Evolutionary conservation across 2,329 filamentous ascomycete genomes (phyloP).

Genomic region (Exserohilum rostratum): DNA sequence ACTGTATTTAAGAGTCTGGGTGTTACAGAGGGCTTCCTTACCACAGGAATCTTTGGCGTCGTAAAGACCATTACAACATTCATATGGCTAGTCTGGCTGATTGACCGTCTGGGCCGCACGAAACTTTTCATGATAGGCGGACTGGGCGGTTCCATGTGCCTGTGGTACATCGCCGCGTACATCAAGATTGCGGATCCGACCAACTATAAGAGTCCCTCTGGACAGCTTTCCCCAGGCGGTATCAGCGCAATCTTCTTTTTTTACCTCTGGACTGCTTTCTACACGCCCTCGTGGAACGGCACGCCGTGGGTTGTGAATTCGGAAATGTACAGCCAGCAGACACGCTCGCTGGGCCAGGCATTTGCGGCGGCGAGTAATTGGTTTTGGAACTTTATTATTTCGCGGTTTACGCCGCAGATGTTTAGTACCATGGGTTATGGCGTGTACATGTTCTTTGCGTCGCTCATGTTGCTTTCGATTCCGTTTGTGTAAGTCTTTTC

Average conservation of each 20-base stretch:
- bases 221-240: slow-evolving; percentile 54
- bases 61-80: slow-evolving; percentile 70
- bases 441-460: slow-evolving; percentile 57
- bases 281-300: slow-evolving; percentile 74
- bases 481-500: slow-evolving; percentile 32
- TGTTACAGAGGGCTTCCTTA: slow-evolving; percentile 66
- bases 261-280: slow-evolving; percentile 75
- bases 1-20: slow-evolving; percentile 72
- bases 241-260: slow-evolving; percentile 73
- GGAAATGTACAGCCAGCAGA: slow-evolving; percentile 77
- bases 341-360: slow-evolving; percentile 65
- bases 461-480: slow-evolving; percentile 53
- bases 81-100: slow-evolving; percentile 71
- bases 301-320: slow-evolving; percentile 76
- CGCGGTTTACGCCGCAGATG: slow-evolving; percentile 73
- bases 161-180: slow-evolving; percentile 69
- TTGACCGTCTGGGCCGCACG: slow-evolving; percentile 68
- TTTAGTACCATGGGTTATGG: slow-evolving; percentile 55
- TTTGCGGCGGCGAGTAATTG: slow-evolving; percentile 65
- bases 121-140: slow-evolving; percentile 70
- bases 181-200: slow-evolving; percentile 59
- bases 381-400: slow-evolving; percentile 74
- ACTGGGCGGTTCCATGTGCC: slow-evolving; percentile 64
- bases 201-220: slow-evolving; percentile 35
- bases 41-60: slow-evolving; percentile 58